Base-by-base conservation (phyloP, 768 basidiomycete species). In the Phlegmacium glaucopus region DNA sequence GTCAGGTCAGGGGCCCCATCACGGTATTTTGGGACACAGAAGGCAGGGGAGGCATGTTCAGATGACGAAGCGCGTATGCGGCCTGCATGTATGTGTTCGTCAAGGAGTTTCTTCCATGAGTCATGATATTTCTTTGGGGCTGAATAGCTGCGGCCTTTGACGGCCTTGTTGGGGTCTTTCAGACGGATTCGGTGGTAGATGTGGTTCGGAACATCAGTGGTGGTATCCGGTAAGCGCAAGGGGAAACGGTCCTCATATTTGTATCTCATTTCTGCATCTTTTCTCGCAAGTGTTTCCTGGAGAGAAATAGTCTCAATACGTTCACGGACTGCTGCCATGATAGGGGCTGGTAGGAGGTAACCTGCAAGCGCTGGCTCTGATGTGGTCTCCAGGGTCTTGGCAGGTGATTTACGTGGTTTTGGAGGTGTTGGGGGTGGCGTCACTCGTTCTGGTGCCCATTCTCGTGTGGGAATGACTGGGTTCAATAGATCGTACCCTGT, bases 11-110 rank as follows among this genome's bases (percentile, higher is more conserved):
- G 34, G 51, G 53, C 5, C 16, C 42, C 42, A 34, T 52, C 18
- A 0, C 18, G 30, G 40, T 40, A 40, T 27, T 67, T 65, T 0
- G 61, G 60, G 2, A 66, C 56, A 10, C 61, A 47, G 45, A 68
- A 68, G 0, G 64, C 55, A 0, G 64, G 69, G 0, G 65, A 73
- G 2, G 61, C 57, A 36, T 57, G 59, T 0, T 49, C 46, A 0
- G 58, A 63, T 0, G 54, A 57, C 0, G 70, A 74, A 1, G 61
- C 59, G 0, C 53, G 45, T 0, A 74, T 54, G 0, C 56, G 37
- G 0, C 71, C 68, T 0, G 63, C 66, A 13, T 30, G 54, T 1
- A 70, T 42, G 39, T 72, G 70, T 25, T 67, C 51, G 0, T 72
- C 45, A 0, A 74, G 52, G 0, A 73, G 52, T 0, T 28, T 54